Evolutionary conservation across 805 yeast genomes (phyloP), one percentile per base, ranked within the genome.

Genomic region (Lachancea sp.): DNA sequence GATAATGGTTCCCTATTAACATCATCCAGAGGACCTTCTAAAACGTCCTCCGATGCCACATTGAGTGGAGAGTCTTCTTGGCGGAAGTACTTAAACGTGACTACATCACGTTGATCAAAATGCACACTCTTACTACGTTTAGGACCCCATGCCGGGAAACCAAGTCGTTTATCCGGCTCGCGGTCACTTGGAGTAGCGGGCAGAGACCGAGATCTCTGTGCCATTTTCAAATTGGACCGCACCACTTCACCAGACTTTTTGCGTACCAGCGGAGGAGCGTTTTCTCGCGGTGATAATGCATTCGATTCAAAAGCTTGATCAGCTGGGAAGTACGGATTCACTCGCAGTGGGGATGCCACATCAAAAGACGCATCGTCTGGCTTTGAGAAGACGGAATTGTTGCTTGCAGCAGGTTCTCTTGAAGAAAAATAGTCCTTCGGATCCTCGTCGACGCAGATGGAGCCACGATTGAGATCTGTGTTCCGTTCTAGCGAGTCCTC

Each of bases 221-320:
- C 34, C n/a, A 42, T 45, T 15, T 55, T 59, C n/a, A 67, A 58
- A 8, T 69, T 51, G 15, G 61, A 51, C 38, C 60, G 60, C 17
- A 69, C 82, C 32, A 83, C 65, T 56, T 87, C 96, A n/a, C 95
- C 96, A 1, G 87, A 77, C 60, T 88, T 88, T 60, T 88, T 89
- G 36, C 94, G 77, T 3, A 86, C 74, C 17, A 55, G 54, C 16
- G 52, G 47, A n/a, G 52, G 45, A 9, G 50, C 48, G 9, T 25
- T 25, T n/a, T 12, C 29, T 5, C 11, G 29, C 13, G 11, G 15
- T 12, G 11, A n/a, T 5, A 18, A 5, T 28, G 13, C 18, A 13
- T 28, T 9, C 16, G 30, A 13, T 3, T 9, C 8, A 9, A 13
- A 13, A 28, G 12, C 16, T 28, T 7, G 30, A 13, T 24, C 22